These are phyloP conservation scores for Ophiostoma ulmi DNA, from an alignment of 2,329 filamentous ascomycete genomes.

Conservation along the genomic window DNA sequence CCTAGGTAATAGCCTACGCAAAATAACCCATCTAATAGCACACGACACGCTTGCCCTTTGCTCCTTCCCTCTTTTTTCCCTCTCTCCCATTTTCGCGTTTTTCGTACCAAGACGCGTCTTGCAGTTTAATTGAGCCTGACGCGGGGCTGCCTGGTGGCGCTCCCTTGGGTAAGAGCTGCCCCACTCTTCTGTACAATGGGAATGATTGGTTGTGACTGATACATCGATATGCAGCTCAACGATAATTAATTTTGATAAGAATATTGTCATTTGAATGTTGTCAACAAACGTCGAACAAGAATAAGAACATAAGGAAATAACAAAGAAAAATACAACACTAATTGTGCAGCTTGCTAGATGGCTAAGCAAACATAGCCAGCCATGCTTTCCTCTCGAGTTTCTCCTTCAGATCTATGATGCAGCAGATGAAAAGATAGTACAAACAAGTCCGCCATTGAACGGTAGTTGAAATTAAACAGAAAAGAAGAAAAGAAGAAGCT, in stretches of 20 bases:
- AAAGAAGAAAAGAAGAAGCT: not conserved
- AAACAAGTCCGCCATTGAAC: not conserved
- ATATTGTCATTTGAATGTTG: not conserved
- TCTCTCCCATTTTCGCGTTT: slow-evolving; percentile 26
- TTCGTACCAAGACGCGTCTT: slow-evolving; percentile 26
- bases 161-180: slow-evolving; percentile 7
- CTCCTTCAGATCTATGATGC: not conserved
- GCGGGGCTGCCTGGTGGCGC: slow-evolving; percentile 23
- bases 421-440: not conserved
- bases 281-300: not conserved
- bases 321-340: not conserved
- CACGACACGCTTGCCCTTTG: slow-evolving; percentile 24
- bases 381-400: not conserved
- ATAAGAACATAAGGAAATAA: not conserved
- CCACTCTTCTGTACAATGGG: not conserved
- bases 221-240: not conserved
- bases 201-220: not conserved
- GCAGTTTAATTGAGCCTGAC: slow-evolving; percentile 28
- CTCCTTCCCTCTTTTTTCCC: slow-evolving; percentile 3
- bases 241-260: not conserved
- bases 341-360: not conserved
- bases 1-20: slow-evolving; percentile 17
- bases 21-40: not conserved
- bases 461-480: not conserved
- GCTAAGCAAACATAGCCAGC: not conserved